Evolutionary conservation across 352 stramenopile species (phyloP).

Genomic region (Phytopythium kandeliae): DNA sequence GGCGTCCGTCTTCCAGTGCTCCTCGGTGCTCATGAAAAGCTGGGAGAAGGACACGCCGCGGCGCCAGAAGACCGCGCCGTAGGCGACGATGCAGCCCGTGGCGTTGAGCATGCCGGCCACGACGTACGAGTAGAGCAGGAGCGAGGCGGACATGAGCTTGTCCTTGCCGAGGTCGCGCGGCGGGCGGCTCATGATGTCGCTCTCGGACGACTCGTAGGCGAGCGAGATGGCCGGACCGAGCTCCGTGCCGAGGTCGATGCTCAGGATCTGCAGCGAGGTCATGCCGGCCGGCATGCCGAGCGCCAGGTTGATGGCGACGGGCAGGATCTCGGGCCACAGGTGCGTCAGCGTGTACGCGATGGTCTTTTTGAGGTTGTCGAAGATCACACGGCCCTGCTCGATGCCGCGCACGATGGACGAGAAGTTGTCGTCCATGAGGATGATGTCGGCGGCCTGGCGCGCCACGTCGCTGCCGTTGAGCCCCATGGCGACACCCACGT

Average conservation of each 20-base stretch:
- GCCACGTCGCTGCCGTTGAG: slow-evolving; percentile 97
- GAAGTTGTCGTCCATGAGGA: slow-evolving; percentile 98
- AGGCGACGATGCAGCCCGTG: slow-evolving; percentile 28
- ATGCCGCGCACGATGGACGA: slow-evolving; percentile 93
- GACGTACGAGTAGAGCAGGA: slow-evolving; percentile 82
- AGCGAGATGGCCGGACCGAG: slow-evolving; percentile 87
- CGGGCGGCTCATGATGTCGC: slow-evolving; percentile 74
- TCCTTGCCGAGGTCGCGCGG: slow-evolving; percentile 68
- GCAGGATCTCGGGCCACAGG: slow-evolving; percentile 77
- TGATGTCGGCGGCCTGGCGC: slow-evolving; percentile 97
- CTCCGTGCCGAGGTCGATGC: slow-evolving; percentile 87
- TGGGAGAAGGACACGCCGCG: slow-evolving; percentile 29
- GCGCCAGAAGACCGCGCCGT: slow-evolving; percentile 29
- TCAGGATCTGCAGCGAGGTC: slow-evolving; percentile 86
- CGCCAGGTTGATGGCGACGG: slow-evolving; percentile 66
- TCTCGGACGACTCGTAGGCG: slow-evolving; percentile 74
- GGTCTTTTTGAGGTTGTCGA: slow-evolving; percentile 94
- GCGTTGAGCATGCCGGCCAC: slow-evolving; percentile 82
- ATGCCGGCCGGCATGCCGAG: slow-evolving; percentile 76
- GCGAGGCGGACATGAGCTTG: slow-evolving; percentile 67
- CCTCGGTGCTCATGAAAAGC: slow-evolving; percentile 28
- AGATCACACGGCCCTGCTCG: slow-evolving; percentile 94
- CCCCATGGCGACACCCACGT: slow-evolving; percentile 98
- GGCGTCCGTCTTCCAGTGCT: slow-evolving; percentile 21
- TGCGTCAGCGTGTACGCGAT: slow-evolving; percentile 89